Evolutionary conservation across 352 stramenopile genomes (phyloP), one percentile per base, ranked within the genome.

Genomic region (Elongisporangium undulatum): DNA sequence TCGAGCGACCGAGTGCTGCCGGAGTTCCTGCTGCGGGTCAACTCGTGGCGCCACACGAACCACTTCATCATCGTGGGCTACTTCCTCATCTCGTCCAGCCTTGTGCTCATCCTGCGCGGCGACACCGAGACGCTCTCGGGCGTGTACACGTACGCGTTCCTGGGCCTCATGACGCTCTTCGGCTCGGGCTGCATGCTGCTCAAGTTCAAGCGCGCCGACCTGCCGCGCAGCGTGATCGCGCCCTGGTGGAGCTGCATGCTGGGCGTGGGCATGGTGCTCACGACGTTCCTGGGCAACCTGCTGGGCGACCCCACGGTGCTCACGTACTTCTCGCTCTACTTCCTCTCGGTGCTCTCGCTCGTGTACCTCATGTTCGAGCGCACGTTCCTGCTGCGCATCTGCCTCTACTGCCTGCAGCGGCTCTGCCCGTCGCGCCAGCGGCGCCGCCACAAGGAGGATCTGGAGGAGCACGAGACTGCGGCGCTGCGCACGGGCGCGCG

Each of bases 111-210:
- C 51, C 77, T 97, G 51, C 75, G 97, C 53, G 90, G 91, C 38
- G 86, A 98, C 68, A 94, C 96, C 7, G 91, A 82, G 64, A 96
- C 89, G 24, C 79, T 98, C 13, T 94, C 85, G 54, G 92, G 93
- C 22, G 94, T 98, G 22, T 98, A 98, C 79, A 97, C 89, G 51
- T 97, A 97, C 71, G 89, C 93, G n/a, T 98, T 98, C 75, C 69
- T 98, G 21, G 88, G 86, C 0, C 87, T 98, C 48, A 98, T 98
- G 92, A 96, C 78, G 52, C 86, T 98, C 53, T 98, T 98, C 57
- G 90, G 90, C 52, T 82, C 79, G 49, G 93, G 93, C 55, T 97
- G 90, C 69, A 97, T 98, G 79, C 63, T 98, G 29, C 90, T 98
- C 58, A 98, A 98, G 77, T 97, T 96, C 62, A 98, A 98, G 77